Evolutionary conservation across 2,329 filamentous ascomycete species (phyloP).

Genomic region (Fusarium pilosicola): DNA sequence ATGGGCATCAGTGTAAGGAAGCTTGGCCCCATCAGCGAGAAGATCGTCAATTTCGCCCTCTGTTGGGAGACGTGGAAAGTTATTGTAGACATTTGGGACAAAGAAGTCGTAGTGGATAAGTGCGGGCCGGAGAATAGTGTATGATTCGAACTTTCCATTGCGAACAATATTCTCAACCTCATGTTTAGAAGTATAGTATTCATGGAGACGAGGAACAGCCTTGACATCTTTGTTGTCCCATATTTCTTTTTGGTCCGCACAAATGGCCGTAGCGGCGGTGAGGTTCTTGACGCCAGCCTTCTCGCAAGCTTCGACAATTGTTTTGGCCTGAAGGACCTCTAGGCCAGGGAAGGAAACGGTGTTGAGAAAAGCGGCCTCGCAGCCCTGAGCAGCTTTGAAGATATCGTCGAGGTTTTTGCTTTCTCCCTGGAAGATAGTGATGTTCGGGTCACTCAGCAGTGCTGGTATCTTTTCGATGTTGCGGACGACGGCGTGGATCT

Average conservation of each 20-base stretch:
- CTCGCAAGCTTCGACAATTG: conserved; percentile 45
- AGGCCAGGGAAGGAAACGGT: conserved; percentile 43
- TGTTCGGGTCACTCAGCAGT: conserved; percentile 37
- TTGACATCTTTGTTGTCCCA: conserved; percentile 39
- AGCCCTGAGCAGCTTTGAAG: conserved; percentile 47
- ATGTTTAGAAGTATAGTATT: conserved; percentile 52
- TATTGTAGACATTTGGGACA: conserved; percentile 30
- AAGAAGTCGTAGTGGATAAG: conserved; percentile 46
- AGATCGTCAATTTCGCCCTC: conserved; percentile 44
- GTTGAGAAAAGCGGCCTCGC: conserved; percentile 46
- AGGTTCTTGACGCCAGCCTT: conserved; percentile 47
- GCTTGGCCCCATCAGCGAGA: conserved; percentile 28
- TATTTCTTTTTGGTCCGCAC: conserved; percentile 19
- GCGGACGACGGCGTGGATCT: conserved; percentile 51
- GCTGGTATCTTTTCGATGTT: conserved; percentile 45
- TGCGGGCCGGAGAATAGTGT: conserved; percentile 49
- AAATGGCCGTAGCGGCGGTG: conserved; percentile 43
- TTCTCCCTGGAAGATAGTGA: conserved; percentile 51
- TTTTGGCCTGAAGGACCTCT: conserved; percentile 46
- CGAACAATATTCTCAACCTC: conserved; percentile 49
- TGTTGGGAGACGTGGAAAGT: conserved; percentile 45
- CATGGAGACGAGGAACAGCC: conserved; percentile 19
- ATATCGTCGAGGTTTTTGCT: conserved; percentile 47
- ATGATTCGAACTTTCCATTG: conserved; percentile 41
- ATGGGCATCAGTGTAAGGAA: conserved; percentile 44